Percentiles rank a stretch among this genome's conserved stretches.
Conservation (phyloP, 306 rosid genomes). For the Ammopiptanthus mongolicus region DNA sequence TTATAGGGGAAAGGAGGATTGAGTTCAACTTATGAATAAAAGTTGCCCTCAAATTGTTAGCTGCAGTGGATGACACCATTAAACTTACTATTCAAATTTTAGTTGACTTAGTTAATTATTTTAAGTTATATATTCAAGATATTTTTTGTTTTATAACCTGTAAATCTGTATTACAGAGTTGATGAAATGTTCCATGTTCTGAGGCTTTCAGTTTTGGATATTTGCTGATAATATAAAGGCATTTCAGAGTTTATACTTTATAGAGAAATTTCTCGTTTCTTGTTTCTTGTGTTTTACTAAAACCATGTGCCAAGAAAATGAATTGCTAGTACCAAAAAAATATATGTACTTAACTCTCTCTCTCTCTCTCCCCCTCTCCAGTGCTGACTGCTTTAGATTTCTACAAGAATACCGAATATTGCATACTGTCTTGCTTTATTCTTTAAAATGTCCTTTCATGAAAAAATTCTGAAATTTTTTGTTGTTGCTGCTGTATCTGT, state of each 20-base stretch:
- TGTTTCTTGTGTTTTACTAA: too few relatives aligned
- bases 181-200: not conserved
- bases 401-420: not conserved
- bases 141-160: not conserved
- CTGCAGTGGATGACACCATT: not conserved
- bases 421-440: too few relatives aligned
- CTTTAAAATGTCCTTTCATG: too few relatives aligned
- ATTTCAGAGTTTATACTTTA: not conserved
- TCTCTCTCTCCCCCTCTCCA: not conserved
- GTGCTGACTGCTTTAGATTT: not conserved
- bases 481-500: too few relatives aligned
- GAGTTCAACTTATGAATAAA: slow-evolving; percentile 12
- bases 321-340: too few relatives aligned
- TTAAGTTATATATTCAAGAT: not conserved
- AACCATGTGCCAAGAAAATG: too few relatives aligned
- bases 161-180: not conserved
- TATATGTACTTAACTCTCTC: not conserved
- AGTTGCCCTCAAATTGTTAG: not conserved
- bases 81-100: not conserved
- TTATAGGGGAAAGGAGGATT: slow-evolving; percentile 53
- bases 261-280: too few relatives aligned
- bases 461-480: too few relatives aligned
- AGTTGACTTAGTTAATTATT: not conserved
- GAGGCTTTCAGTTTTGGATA: not conserved
- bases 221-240: not conserved